Evolutionary conservation across 164 flowering plant species (phyloP).

Genomic region (Magnolia sinica): DNA sequence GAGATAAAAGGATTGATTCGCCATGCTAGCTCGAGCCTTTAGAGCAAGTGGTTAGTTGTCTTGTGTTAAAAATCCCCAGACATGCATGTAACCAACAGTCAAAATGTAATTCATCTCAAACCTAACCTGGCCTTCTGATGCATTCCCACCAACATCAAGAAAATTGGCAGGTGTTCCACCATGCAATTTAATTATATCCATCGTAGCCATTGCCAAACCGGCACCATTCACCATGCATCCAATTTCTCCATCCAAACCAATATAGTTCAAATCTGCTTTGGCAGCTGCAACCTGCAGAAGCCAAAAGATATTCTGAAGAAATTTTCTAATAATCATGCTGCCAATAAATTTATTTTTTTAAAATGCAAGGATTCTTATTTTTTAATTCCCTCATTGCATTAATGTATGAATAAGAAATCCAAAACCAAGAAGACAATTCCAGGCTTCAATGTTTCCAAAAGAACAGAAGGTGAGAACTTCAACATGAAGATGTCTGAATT

Average conservation of each 20-base stretch:
- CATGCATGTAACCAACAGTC: background rate
- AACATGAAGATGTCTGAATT: too few relatives aligned
- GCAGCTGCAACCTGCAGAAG: constrained; percentile 83
- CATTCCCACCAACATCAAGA: constrained; percentile 98
- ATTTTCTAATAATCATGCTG: too few relatives aligned
- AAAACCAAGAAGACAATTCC: too few relatives aligned
- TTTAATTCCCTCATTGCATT: background rate
- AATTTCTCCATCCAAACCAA: constrained; percentile 99
- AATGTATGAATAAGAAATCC: too few relatives aligned
- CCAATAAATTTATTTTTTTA: too few relatives aligned
- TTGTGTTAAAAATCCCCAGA: too few relatives aligned
- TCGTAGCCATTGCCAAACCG: constrained; percentile 98
- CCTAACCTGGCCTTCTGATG: constrained; percentile 98
- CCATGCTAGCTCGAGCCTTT: too few relatives aligned
- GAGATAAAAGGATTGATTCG: too few relatives aligned
- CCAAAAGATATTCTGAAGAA: background rate
- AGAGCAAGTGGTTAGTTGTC: too few relatives aligned
- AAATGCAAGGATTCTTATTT: background rate
- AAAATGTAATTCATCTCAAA: constrained; percentile 14
- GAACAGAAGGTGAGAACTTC: too few relatives aligned
- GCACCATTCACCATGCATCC: constrained; percentile 99
- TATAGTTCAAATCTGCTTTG: constrained; percentile 93
- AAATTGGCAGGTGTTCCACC: constrained; percentile 99
- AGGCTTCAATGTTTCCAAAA: too few relatives aligned
- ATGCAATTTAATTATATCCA: constrained; percentile 97